Percentiles rank a stretch among this genome's conserved stretches.
phyloP scores from a whole-genome alignment of 768 basidiomycete species.

The Kwoniella heveanensis region DNA sequence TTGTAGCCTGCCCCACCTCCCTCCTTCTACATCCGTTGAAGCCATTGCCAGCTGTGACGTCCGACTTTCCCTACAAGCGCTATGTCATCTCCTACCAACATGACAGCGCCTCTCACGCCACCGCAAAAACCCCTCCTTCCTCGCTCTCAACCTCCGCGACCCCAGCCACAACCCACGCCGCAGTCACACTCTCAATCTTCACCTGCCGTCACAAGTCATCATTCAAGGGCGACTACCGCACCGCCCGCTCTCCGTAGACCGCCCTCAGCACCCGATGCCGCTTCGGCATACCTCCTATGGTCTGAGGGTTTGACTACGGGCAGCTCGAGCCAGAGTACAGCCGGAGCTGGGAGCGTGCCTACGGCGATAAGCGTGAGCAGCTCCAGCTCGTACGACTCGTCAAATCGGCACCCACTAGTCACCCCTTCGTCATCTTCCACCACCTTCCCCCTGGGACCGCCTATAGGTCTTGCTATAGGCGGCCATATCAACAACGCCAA shows the following conservation, averaged over 20 bases:
- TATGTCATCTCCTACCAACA: conserved; percentile 22
- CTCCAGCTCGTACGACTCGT: conserved; percentile 4
- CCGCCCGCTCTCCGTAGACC: not conserved
- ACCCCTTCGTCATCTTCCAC: not conserved
- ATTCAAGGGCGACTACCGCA: conserved; percentile 11
- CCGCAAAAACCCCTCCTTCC: conserved; percentile 15
- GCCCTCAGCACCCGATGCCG: not conserved
- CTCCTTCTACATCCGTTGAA: no score
- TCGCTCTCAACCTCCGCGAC: conserved; percentile 24
- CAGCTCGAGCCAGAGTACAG: not conserved
- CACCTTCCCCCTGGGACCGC: not conserved
- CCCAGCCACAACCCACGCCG: conserved; percentile 10
- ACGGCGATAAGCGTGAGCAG: not conserved
- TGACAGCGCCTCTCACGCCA: conserved; percentile 14
- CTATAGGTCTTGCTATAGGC: not conserved
- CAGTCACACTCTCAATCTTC: conserved; percentile 18
- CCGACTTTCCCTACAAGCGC: no score
- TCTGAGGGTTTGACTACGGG: not conserved
- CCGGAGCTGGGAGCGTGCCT: not conserved
- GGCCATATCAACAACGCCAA: not conserved
- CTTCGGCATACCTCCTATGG: not conserved
- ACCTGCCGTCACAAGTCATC: conserved; percentile 11
- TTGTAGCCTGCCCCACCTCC: no score
- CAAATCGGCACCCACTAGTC: conserved; percentile 4
- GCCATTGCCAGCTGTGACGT: no score